These are phyloP conservation scores for Kodamaea laetipori DNA, from an alignment of 805 yeast genomes.

Conservation along the genomic window DNA sequence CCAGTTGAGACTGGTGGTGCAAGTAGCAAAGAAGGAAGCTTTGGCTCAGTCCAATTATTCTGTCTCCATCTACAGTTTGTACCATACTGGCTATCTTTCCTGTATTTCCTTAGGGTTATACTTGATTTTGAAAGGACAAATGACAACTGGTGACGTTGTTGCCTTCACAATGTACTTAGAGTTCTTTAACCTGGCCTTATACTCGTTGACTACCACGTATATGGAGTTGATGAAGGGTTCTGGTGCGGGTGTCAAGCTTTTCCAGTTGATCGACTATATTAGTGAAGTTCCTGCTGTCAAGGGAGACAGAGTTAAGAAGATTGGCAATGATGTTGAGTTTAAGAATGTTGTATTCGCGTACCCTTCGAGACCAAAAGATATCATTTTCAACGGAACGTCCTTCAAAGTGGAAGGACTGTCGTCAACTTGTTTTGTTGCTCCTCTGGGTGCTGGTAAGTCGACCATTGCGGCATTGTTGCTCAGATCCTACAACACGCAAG, in stretches of 20 bases:
- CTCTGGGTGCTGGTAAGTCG: constrained; percentile 64
- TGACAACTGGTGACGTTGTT: constrained; percentile 51
- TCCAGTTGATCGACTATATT: constrained; percentile 42
- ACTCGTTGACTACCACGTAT: constrained; percentile 47
- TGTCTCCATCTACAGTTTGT: constrained; percentile 44
- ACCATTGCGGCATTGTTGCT: constrained; percentile 57
- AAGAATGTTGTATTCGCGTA: constrained; percentile 43
- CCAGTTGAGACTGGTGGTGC: constrained; percentile 41
- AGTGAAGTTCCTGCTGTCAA: constrained; percentile 38
- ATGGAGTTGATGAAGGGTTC: constrained; percentile 51
- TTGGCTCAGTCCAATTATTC: constrained; percentile 47
- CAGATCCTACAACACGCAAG: constrained; percentile 51
- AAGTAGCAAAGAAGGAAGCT: constrained; percentile 47
- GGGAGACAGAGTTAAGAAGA: constrained; percentile 29
- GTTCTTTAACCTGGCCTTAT: constrained; percentile 45
- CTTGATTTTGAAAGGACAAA: constrained; percentile 42
- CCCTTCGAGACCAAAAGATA: constrained; percentile 41
- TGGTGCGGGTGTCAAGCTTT: constrained; percentile 47
- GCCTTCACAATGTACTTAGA: constrained; percentile 50
- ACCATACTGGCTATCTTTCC: constrained; percentile 45
- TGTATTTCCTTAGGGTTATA: constrained; percentile 47
- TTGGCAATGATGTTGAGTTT: constrained; percentile 39
- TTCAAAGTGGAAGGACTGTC: constrained; percentile 39
- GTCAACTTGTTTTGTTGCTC: constrained; percentile 50
- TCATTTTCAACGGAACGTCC: constrained; percentile 39